A percentile compares a stretch with the other conserved stretches of the same genome.
phyloP scores from a whole-genome alignment of 2,329 filamentous ascomycete genomes.

The Monosporascus sp. region DNA sequence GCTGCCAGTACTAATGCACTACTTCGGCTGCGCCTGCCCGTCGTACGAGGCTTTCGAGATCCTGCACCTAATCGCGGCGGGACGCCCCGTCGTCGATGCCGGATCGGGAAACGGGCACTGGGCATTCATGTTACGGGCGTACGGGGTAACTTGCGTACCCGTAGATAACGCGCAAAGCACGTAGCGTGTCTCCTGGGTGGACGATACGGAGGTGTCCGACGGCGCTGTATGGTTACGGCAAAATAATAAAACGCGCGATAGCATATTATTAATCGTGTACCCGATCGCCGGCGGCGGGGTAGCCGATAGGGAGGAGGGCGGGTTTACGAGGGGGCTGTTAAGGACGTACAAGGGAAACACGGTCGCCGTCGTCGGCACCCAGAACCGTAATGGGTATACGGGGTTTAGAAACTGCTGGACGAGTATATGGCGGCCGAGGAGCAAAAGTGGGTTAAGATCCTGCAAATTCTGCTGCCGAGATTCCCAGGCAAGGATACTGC shows the following conservation, averaged over 20 bases:
- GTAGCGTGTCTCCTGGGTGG: slow-evolving; percentile 65
- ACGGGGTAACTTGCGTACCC: slow-evolving; percentile 43
- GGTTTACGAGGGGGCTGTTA: slow-evolving; percentile 59
- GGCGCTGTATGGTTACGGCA: slow-evolving; percentile 53
- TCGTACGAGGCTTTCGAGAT: slow-evolving; percentile 60
- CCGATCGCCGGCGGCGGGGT: slow-evolving; percentile 60
- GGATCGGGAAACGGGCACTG: slow-evolving; percentile 73
- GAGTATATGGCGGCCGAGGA: slow-evolving; percentile 59
- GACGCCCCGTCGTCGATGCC: slow-evolving; percentile 55
- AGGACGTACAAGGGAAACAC: slow-evolving; percentile 56
- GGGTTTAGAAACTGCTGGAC: slow-evolving; percentile 59
- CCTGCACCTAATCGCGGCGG: slow-evolving; percentile 49
- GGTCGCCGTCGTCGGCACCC: slow-evolving; percentile 65
- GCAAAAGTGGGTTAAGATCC: slow-evolving; percentile 50
- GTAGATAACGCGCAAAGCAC: slow-evolving; percentile 63
- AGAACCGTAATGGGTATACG: slow-evolving; percentile 70
- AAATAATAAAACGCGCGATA: slow-evolving; percentile 39
- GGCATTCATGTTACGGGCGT: slow-evolving; percentile 62
- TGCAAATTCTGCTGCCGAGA: slow-evolving; percentile 64
- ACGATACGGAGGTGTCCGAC: slow-evolving; percentile 58
- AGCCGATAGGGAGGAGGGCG: slow-evolving; percentile 57
- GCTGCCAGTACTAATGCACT: slow-evolving; percentile 69
- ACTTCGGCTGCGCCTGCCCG: slow-evolving; percentile 69
- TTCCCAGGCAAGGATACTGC: slow-evolving; percentile 75
- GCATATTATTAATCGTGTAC: slow-evolving; percentile 66